Conservation (phyloP, 306 rosid genomes). For the Ceratonia siliqua region DNA sequence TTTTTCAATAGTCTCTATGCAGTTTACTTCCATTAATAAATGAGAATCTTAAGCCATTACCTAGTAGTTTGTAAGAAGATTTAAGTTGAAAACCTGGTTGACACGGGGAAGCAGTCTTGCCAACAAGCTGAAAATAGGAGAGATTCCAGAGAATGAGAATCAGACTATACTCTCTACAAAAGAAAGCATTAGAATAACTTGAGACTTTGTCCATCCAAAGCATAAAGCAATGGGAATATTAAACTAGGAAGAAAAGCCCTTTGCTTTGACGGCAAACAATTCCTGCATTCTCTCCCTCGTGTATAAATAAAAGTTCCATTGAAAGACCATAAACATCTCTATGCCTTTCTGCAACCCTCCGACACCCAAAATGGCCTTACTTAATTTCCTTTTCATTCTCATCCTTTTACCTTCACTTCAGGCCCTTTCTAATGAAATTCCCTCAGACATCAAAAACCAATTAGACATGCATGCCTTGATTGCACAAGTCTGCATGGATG, state of each 20-base stretch:
- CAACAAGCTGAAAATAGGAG: slow-evolving; percentile 8
- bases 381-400: slow-evolving; percentile 49
- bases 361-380: slow-evolving; percentile 49
- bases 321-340: slow-evolving; percentile 24
- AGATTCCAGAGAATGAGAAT: slow-evolving; percentile 38
- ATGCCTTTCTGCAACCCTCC: slow-evolving; percentile 29
- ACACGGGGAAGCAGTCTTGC: neutral
- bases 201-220: slow-evolving; percentile 45
- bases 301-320: slow-evolving; percentile 40
- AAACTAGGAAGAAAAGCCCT: slow-evolving; percentile 35
- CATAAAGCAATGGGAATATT: slow-evolving; percentile 45
- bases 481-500: slow-evolving; percentile 58
- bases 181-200: slow-evolving; percentile 70
- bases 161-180: slow-evolving; percentile 43
- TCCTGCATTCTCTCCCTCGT: slow-evolving; percentile 9
- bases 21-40: no score
- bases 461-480: slow-evolving; percentile 54
- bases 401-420: slow-evolving; percentile 41
- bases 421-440: slow-evolving; percentile 38
- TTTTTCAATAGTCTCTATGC: no score
- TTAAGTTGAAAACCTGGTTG: slow-evolving; percentile 27
- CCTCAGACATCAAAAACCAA: slow-evolving; percentile 48
- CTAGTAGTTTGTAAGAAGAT: no score
- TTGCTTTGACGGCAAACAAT: slow-evolving; percentile 41
- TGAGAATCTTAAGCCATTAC: no score